Evolutionary conservation across 2,329 filamentous ascomycete genomes (phyloP).

Genomic region (Drechslerella dactyloides): DNA sequence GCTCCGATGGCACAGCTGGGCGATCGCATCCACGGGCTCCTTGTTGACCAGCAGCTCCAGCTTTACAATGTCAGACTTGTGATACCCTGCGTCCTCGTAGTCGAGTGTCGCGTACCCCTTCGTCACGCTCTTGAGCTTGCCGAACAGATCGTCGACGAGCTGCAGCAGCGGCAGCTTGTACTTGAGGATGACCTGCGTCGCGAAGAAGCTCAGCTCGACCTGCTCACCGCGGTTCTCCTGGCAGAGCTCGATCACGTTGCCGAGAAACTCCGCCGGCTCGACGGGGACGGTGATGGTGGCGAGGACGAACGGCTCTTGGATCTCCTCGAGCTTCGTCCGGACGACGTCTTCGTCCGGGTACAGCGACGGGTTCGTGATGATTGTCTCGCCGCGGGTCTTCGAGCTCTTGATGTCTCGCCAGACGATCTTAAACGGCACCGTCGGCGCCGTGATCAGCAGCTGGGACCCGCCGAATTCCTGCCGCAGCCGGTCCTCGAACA

Average conservation of each 20-base stretch:
- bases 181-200: slow-evolving; percentile 90
- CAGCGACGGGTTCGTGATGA: slow-evolving; percentile 83
- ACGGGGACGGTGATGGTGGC: slow-evolving; percentile 90
- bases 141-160: slow-evolving; percentile 95
- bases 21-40: slow-evolving; percentile 87
- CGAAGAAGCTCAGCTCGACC: slow-evolving; percentile 87
- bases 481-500: slow-evolving; percentile 92
- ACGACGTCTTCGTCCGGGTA: slow-evolving; percentile 77
- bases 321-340: slow-evolving; percentile 65
- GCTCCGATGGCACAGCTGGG: slow-evolving; percentile 82
- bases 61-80: slow-evolving; percentile 79
- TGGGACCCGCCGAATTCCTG: slow-evolving; percentile 87
- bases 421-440: slow-evolving; percentile 82
- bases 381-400: slow-evolving; percentile 71
- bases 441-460: slow-evolving; percentile 95
- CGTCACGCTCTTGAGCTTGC: slow-evolving; percentile 89
- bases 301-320: slow-evolving; percentile 76
- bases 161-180: slow-evolving; percentile 88
- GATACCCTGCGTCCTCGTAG: slow-evolving; percentile 94
- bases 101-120: slow-evolving; percentile 96
- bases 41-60: slow-evolving; percentile 94
- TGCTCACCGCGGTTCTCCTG: slow-evolving; percentile 80
- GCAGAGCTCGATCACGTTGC: slow-evolving; percentile 92
- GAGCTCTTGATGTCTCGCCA: slow-evolving; percentile 67
- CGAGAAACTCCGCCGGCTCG: slow-evolving; percentile 73